These are phyloP conservation scores for Xylariomycetidae sp. DNA, from an alignment of 2,329 filamentous ascomycete species.

Conservation along the genomic window DNA sequence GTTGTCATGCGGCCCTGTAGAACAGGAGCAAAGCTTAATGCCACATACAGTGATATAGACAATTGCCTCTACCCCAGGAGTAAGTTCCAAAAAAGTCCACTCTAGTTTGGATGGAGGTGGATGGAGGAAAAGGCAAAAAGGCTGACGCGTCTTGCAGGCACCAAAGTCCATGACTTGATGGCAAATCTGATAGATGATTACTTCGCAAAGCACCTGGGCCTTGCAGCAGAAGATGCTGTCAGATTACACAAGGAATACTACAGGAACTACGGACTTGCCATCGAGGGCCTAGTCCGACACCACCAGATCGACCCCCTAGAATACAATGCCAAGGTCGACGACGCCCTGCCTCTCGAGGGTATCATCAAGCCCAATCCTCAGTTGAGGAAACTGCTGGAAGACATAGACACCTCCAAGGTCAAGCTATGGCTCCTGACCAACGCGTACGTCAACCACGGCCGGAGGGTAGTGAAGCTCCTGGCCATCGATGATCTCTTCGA, in stretches of 20 bases:
- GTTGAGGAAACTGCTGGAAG: conserved; percentile 69
- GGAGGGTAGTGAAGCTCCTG: conserved; percentile 73
- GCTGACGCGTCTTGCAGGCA: conserved; percentile 40
- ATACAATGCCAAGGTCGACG: conserved; percentile 92
- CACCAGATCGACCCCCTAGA: conserved; percentile 93
- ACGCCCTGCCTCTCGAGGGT: conserved; percentile 80
- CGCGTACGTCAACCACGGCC: conserved; percentile 84
- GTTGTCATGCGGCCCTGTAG: too few relatives aligned
- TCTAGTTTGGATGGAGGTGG: not conserved
- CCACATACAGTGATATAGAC: conserved; percentile 85
- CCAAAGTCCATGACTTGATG: conserved; percentile 86
- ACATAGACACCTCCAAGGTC: conserved; percentile 78
- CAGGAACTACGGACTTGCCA: conserved; percentile 91
- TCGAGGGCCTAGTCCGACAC: conserved; percentile 87
- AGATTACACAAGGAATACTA: conserved; percentile 90
- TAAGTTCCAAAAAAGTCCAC: conserved; percentile 32
- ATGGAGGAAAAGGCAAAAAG: too few relatives aligned
- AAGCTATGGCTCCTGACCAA: conserved; percentile 95
- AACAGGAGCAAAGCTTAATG: too few relatives aligned
- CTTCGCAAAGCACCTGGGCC: conserved; percentile 62
- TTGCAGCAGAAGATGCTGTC: conserved; percentile 72
- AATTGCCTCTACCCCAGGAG: conserved; percentile 94
- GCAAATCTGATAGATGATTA: conserved; percentile 66
- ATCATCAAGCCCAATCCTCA: conserved; percentile 74
- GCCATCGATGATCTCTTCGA: conserved; percentile 86